phyloP scores from a whole-genome alignment of 1,284 basidiomycete genomes.

The Ustilago esculenta region DNA sequence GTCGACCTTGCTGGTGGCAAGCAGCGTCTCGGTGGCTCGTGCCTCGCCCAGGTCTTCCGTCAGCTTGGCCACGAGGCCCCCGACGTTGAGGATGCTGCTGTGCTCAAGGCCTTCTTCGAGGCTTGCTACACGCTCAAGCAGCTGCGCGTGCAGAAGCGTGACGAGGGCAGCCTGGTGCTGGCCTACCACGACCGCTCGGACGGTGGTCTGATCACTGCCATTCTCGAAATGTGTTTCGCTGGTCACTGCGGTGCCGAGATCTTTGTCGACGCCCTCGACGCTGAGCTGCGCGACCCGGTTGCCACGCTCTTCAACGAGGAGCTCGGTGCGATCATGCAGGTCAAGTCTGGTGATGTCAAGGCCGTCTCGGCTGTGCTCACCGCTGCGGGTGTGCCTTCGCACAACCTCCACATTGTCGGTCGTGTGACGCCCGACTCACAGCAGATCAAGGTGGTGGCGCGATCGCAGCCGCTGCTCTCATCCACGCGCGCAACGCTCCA shows the following conservation, averaged over 20 bases:
- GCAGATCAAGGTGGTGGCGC: slow-evolving; percentile 70
- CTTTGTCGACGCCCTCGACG: slow-evolving; percentile 72
- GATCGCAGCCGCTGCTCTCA: slow-evolving; percentile 35
- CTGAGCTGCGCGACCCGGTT: slow-evolving; percentile 68
- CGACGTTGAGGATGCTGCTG: slow-evolving; percentile 81
- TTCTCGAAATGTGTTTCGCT: slow-evolving; percentile 97
- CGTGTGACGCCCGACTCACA: slow-evolving; percentile 72
- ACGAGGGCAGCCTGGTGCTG: slow-evolving; percentile 76
- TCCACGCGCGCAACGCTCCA: slow-evolving; percentile 77
- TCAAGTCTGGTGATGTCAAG: slow-evolving; percentile 74
- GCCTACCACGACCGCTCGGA: slow-evolving; percentile 99
- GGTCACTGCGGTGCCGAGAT: slow-evolving; percentile 82
- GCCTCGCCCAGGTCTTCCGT: slow-evolving; percentile 92
- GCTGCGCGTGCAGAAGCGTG: slow-evolving; percentile 63
- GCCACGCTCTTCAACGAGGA: slow-evolving; percentile 93
- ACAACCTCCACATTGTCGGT: slow-evolving; percentile 80
- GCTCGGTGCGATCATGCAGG: slow-evolving; percentile 90
- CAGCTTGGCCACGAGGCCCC: slow-evolving; percentile 88
- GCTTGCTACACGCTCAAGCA: slow-evolving; percentile 78
- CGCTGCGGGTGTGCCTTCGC: slow-evolving; percentile 77
- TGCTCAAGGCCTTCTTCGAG: slow-evolving; percentile 83
- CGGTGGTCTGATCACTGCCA: slow-evolving; percentile 88
- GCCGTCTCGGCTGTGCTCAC: slow-evolving; percentile 75
- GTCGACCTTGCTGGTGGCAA: slow-evolving; percentile 88
- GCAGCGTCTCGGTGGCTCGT: slow-evolving; percentile 90